These are phyloP conservation scores for Aphanomyces astaci DNA, from an alignment of 352 stramenopile species.

Conservation along the genomic window DNA sequence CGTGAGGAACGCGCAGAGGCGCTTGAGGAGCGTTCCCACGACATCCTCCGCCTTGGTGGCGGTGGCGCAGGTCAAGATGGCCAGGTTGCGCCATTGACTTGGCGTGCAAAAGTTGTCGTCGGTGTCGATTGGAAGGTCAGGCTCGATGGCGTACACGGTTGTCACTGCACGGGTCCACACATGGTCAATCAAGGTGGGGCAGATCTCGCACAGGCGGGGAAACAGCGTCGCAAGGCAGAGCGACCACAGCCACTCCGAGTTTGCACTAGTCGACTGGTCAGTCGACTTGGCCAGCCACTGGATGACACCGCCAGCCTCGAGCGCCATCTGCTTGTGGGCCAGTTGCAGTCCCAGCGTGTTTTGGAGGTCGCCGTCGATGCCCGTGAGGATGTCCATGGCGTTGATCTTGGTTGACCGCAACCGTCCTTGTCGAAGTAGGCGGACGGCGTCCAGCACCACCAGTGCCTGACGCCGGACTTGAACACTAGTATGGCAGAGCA, in stretches of 20 bases:
- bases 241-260: slow-evolving; percentile 42
- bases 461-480: slow-evolving; percentile 30
- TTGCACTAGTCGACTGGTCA: slow-evolving; percentile 17
- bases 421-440: slow-evolving; percentile 14
- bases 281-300: background rate
- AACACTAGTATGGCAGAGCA: slow-evolving; percentile 43
- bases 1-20: slow-evolving; percentile 47
- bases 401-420: slow-evolving; percentile 15
- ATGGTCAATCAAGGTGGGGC: slow-evolving; percentile 48
- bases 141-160: slow-evolving; percentile 54
- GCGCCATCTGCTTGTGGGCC: background rate
- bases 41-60: slow-evolving; percentile 8
- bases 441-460: slow-evolving; percentile 32
- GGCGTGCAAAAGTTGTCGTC: background rate
- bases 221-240: slow-evolving; percentile 41
- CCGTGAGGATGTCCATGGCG: slow-evolving; percentile 20
- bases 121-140: background rate
- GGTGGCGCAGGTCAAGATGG: slow-evolving; percentile 42
- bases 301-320: slow-evolving; percentile 10
- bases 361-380: slow-evolving; percentile 16
- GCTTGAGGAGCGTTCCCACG: slow-evolving; percentile 41
- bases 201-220: slow-evolving; percentile 29
- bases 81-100: slow-evolving; percentile 56
- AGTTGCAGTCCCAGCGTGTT: background rate
- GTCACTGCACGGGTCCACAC: slow-evolving; percentile 60